Evolutionary conservation across 148 eudicot species (phyloP).

Genomic region (Polygonum maritimum): DNA sequence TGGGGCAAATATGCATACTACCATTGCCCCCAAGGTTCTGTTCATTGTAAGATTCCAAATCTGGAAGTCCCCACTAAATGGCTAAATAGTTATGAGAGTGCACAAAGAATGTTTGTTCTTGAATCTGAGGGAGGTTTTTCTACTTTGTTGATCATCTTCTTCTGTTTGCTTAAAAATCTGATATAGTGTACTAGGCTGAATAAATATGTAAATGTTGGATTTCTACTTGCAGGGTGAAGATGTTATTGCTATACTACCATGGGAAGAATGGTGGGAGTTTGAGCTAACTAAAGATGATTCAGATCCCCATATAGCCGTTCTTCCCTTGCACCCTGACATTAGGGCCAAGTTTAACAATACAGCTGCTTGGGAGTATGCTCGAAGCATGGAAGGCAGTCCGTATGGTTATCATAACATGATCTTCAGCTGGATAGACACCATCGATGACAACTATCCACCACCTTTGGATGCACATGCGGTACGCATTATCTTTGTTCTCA

Average conservation of each 20-base stretch:
- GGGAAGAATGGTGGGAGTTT: conserved; percentile 98
- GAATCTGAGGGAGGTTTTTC: neutral
- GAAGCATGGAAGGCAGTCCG: conserved; percentile 73
- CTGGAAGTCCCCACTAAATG: neutral
- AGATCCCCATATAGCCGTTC: conserved; percentile 85
- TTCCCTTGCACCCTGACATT: conserved; percentile 78
- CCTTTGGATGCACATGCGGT: conserved; percentile 92
- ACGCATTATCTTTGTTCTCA: conserved; percentile 15
- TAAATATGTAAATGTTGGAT: neutral
- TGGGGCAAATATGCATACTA: neutral
- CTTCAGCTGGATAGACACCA: conserved; percentile 97
- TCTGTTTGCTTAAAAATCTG: neutral
- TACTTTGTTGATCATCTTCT: neutral
- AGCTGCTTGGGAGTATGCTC: conserved; percentile 97
- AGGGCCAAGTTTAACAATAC: conserved; percentile 73
- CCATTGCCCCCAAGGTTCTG: neutral
- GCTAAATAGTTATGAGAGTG: neutral
- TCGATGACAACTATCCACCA: conserved; percentile 71
- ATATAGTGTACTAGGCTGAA: neutral
- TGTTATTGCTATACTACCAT: conserved; percentile 75
- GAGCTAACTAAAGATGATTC: conserved; percentile 73
- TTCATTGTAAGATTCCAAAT: neutral
- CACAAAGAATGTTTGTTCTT: neutral
- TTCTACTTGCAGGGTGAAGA: conserved; percentile 65
- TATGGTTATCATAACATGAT: conserved; percentile 93